phyloP scores from a whole-genome alignment of 495 filamentous ascomycete genomes.

The Tuber aestivum region DNA sequence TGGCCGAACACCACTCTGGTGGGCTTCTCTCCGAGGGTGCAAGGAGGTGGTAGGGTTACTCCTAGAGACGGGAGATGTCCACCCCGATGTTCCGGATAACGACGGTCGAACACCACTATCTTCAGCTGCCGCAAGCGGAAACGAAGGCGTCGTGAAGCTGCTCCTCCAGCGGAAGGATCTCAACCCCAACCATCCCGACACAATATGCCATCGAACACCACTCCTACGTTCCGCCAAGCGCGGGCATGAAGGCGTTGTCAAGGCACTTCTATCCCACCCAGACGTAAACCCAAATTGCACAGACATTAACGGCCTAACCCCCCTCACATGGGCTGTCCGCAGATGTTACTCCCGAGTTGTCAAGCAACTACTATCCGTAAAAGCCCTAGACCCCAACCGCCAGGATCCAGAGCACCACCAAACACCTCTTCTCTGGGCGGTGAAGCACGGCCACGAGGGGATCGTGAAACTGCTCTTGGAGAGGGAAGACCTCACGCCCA shows the following conservation, averaged over 20 bases:
- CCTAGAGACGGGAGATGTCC: slow-evolving; percentile 38
- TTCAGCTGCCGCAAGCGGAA: slow-evolving; percentile 53
- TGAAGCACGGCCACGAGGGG: neutral
- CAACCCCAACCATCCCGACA: neutral
- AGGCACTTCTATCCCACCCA: slow-evolving; percentile 8
- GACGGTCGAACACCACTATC: slow-evolving; percentile 50
- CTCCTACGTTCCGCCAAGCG: slow-evolving; percentile 12
- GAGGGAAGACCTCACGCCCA: neutral
- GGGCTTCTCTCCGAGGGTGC: neutral
- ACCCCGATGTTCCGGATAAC: slow-evolving; percentile 43
- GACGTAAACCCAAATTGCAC: neutral
- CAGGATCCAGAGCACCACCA: neutral
- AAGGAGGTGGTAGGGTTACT: slow-evolving; percentile 10
- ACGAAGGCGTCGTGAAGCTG: slow-evolving; percentile 48
- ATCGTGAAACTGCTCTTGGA: slow-evolving; percentile 9
- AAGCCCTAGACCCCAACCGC: neutral
- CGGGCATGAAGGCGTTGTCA: slow-evolving; percentile 6
- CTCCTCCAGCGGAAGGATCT: slow-evolving; percentile 42
- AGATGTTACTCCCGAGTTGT: neutral
- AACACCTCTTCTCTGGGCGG: neutral
- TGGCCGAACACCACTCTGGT: slow-evolving; percentile 15
- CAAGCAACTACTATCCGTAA: neutral
- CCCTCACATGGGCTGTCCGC: neutral
- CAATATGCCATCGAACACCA: neutral
- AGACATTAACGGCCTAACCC: neutral